Percentiles rank a stretch among this genome's conserved stretches.
Evolutionary conservation across 768 basidiomycete genomes (phyloP).

Genomic region (Tricholoma hemisulphureum): DNA sequence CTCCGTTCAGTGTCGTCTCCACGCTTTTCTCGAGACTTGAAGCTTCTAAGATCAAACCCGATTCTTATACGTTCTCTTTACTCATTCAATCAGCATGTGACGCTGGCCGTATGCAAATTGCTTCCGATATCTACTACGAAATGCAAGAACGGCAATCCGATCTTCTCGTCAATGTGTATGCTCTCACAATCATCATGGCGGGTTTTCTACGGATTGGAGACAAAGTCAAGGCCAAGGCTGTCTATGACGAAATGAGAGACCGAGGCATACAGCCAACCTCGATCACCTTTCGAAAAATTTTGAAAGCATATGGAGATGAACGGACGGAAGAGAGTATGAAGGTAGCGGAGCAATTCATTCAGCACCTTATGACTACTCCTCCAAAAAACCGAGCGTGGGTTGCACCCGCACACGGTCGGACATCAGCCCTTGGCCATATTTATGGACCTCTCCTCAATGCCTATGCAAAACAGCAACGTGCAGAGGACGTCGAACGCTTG

Average conservation of each 20-base stretch:
- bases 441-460: constrained; percentile 60
- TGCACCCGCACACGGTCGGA: constrained; percentile 34
- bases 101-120: constrained; percentile 59
- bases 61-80: constrained; percentile 64
- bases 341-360: constrained; percentile 67
- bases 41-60: constrained; percentile 51
- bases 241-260: constrained; percentile 70
- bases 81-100: constrained; percentile 83
- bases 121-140: constrained; percentile 62
- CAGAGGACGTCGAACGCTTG: constrained; percentile 56
- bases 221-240: constrained; percentile 51
- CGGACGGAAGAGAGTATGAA: constrained; percentile 47
- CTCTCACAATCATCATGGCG: constrained; percentile 73
- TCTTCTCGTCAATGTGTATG: constrained; percentile 51
- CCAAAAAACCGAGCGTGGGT: constrained; percentile 39
- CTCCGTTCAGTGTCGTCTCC: constrained; percentile 67
- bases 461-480: constrained; percentile 42
- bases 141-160: constrained; percentile 47
- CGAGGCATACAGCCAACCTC: constrained; percentile 67
- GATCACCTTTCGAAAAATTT: constrained; percentile 64
- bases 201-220: constrained; percentile 63
- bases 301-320: constrained; percentile 58
- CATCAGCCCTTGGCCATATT: constrained; percentile 50
- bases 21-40: constrained; percentile 58
- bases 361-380: constrained; percentile 42